Evolutionary conservation across 1,139 yeast species (phyloP), one percentile per base, ranked within the genome.

Genomic region (Protomyces pachydermus): DNA sequence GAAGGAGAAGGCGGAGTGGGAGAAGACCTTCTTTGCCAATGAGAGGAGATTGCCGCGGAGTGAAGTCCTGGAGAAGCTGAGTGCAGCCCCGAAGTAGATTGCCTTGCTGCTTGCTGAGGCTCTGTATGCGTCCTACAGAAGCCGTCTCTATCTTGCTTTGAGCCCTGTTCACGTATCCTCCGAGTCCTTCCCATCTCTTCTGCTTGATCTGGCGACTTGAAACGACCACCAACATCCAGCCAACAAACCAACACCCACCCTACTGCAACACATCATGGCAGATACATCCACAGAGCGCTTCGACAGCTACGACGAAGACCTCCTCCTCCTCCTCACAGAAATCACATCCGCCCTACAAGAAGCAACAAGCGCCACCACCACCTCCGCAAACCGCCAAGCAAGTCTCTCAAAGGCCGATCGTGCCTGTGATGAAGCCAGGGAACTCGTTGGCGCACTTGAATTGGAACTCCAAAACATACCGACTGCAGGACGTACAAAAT

Each of bases 401-500:
- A 78, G 83, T 16, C 77, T 84, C 74, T 80, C 82, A 68, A 83
- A 86, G 3, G 82, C 85, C 8, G 91, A 87, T 71, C 79, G 82
- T 53, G 83, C 88, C 35, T 80, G 86, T 28, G 95, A 88, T 70
- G 95, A 89, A 72, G 87, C 90, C 39, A 81, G 84, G 65, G 96
- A 89, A 72, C 80, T 88, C 62, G 58, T 61, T 51, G 67, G 69
- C 4, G 95, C 90, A 70, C 84, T 90, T 85, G 81, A 83, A 42
- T 79, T 89, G 51, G 96, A 89, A 72, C 87, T 89, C 1, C 93
- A 87, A 73, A 87, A 86, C 71, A 81, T 90, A 61, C 90, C 96
- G 4, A 84, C 91, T 1, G 82, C 81, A 56, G 81, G 84, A 68
- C 78, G 96, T 65, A 81, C 91, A 0, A 76, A 83, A 12, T 86